These are phyloP conservation scores for Agarophyton chilense DNA, from an alignment of 23 red algal genomes.

Conservation along the genomic window DNA sequence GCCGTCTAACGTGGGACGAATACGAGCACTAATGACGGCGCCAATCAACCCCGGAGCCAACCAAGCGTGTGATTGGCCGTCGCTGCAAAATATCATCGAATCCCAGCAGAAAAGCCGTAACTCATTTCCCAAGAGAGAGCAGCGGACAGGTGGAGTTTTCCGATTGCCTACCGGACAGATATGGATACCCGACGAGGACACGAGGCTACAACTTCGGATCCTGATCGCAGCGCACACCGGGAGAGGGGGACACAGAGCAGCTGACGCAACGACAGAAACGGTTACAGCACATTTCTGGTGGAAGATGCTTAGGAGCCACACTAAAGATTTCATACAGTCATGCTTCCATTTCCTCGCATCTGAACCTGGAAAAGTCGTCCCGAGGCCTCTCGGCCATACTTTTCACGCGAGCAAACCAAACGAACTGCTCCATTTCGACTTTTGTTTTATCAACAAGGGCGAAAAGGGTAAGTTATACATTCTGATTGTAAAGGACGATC, in stretches of 20 bases:
- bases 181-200: conserved; percentile 16
- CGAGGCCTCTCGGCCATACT: not conserved
- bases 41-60: conserved; percentile 16
- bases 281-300: conserved; percentile 26
- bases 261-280: not conserved
- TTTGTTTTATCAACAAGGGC: not conserved
- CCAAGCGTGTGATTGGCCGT: not conserved
- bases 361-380: not conserved
- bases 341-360: conserved; percentile 8
- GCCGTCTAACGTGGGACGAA: not conserved
- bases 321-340: not conserved
- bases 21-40: not conserved
- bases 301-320: not conserved
- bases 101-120: not conserved
- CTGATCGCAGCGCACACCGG: conserved; percentile 35
- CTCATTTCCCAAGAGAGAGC: not conserved
- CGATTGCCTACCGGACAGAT: not conserved
- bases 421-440: conserved; percentile 47
- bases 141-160: not conserved
- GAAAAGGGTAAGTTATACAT: conserved; percentile 24
- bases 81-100: not conserved
- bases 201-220: conserved; percentile 9
- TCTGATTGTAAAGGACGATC: conserved; percentile 48
- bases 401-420: conserved; percentile 2
- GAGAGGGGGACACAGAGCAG: conserved; percentile 26